These are phyloP conservation scores for Polyplosphaeria fusca DNA, from an alignment of 495 filamentous ascomycete genomes.

Conservation along the genomic window DNA sequence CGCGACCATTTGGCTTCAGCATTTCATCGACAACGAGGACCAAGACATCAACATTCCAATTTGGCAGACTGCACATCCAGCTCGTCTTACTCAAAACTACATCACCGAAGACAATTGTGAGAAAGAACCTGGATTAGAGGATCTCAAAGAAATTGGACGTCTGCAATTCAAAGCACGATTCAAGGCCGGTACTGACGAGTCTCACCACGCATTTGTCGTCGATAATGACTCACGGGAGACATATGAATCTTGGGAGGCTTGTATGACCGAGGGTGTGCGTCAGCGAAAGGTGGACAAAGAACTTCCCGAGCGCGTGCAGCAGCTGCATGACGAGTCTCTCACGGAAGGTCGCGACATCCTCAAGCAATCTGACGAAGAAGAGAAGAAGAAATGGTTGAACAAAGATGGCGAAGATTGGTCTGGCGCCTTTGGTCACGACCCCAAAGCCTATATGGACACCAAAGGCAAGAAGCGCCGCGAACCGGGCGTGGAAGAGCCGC, in stretches of 20 bases:
- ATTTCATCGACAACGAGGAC: constrained; percentile 74
- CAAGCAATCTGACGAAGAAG: constrained; percentile 61
- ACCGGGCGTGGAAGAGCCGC: constrained; percentile 53
- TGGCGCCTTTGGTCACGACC: constrained; percentile 74
- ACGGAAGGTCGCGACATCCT: constrained; percentile 76
- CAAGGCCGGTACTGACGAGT: constrained; percentile 84
- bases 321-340: constrained; percentile 76
- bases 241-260: constrained; percentile 91
- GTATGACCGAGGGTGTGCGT: constrained; percentile 78
- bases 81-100: constrained; percentile 83
- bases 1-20: constrained; percentile 80
- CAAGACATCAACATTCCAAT: constrained; percentile 77
- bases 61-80: constrained; percentile 71
- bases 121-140: constrained; percentile 61
- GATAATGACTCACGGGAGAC: constrained; percentile 90
- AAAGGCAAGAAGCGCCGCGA: constrained; percentile 53
- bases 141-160: constrained; percentile 74
- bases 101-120: constrained; percentile 69
- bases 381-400: constrained; percentile 73
- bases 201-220: constrained; percentile 76
- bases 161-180: constrained; percentile 75
- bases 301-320: constrained; percentile 61
- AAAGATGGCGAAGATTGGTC: constrained; percentile 83
- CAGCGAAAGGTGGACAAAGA: constrained; percentile 61
- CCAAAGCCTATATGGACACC: constrained; percentile 52